Evolutionary conservation across 169 alveolate species (phyloP).

Genomic region (Plasmodium chabaudi): DNA sequence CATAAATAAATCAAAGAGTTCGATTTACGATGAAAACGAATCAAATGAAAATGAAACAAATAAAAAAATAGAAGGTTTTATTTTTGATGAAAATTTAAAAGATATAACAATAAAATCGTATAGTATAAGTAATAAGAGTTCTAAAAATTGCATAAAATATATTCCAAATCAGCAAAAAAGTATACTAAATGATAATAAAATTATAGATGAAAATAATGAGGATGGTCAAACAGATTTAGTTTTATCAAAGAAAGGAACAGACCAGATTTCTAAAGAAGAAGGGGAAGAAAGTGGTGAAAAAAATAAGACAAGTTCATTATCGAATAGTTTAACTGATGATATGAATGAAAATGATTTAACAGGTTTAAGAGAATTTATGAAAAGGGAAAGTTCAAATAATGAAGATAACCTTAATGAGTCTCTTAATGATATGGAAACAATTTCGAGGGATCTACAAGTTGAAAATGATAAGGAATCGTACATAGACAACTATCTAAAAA

Average conservation of each 20-base stretch:
- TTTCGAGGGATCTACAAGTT: background rate
- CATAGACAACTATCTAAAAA: slow-evolving; percentile 15
- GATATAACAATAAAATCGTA: slow-evolving; percentile 21
- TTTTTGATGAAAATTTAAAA: slow-evolving; percentile 66
- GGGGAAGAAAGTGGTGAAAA: too few species aligned
- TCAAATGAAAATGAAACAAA: slow-evolving; percentile 1
- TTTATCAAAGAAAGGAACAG: too few species aligned
- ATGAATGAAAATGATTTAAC: too few species aligned
- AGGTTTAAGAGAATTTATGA: too few species aligned
- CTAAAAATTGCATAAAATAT: slow-evolving; percentile 25
- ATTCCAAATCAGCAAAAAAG: too few species aligned
- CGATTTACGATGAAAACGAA: background rate
- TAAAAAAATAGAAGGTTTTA: slow-evolving; percentile 52
- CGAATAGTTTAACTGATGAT: too few species aligned
- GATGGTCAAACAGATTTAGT: too few species aligned
- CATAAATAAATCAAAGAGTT: background rate
- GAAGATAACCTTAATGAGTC: background rate
- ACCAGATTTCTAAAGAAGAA: too few species aligned
- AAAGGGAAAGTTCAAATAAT: background rate
- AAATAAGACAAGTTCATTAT: background rate
- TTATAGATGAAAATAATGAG: too few species aligned
- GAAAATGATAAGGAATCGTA: background rate
- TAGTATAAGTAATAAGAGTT: slow-evolving; percentile 12
- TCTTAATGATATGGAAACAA: background rate
- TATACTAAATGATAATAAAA: too few species aligned